Evolutionary conservation across 805 yeast genomes (phyloP).

Genomic region (Soucietia sequanensis): DNA sequence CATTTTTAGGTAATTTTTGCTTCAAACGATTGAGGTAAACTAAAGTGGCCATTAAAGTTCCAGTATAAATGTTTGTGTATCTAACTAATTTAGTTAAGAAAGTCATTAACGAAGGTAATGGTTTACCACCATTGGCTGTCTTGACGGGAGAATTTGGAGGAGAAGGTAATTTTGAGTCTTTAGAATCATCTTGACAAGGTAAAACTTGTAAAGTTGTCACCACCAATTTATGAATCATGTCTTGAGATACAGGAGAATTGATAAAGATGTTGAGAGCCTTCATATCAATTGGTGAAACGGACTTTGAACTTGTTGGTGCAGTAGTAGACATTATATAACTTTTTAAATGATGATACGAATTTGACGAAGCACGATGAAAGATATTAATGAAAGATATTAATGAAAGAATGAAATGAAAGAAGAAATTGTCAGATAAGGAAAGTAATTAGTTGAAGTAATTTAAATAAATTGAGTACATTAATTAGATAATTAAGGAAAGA

Average conservation of each 20-base stretch:
- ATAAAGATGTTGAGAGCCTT: slow-evolving; percentile 60
- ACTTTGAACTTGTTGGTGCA: not conserved
- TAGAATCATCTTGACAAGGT: slow-evolving; percentile 52
- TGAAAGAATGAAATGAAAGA: too few species aligned
- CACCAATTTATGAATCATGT: slow-evolving; percentile 70
- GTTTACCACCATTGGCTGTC: slow-evolving; percentile 38
- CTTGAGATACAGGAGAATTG: slow-evolving; percentile 68
- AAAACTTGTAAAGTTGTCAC: slow-evolving; percentile 64
- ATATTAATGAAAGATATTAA: too few species aligned
- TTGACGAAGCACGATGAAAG: too few species aligned
- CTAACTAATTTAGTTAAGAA: slow-evolving; percentile 71
- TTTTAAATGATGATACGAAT: too few species aligned
- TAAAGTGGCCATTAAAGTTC: slow-evolving; percentile 72
- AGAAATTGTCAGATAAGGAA: too few species aligned
- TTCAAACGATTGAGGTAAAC: slow-evolving; percentile 65
- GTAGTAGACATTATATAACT: not conserved
- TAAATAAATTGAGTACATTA: too few species aligned
- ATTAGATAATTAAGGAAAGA: too few species aligned
- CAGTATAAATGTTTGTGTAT: slow-evolving; percentile 77
- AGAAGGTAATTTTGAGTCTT: slow-evolving; percentile 23
- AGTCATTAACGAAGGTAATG: slow-evolving; percentile 68
- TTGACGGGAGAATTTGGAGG: slow-evolving; percentile 15
- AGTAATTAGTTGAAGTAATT: too few species aligned
- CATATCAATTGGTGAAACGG: slow-evolving; percentile 24
- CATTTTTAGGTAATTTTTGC: slow-evolving; percentile 62